Conservation (phyloP, 2,329 filamentous ascomycete genomes). For the Colletotrichum abscissum region DNA sequence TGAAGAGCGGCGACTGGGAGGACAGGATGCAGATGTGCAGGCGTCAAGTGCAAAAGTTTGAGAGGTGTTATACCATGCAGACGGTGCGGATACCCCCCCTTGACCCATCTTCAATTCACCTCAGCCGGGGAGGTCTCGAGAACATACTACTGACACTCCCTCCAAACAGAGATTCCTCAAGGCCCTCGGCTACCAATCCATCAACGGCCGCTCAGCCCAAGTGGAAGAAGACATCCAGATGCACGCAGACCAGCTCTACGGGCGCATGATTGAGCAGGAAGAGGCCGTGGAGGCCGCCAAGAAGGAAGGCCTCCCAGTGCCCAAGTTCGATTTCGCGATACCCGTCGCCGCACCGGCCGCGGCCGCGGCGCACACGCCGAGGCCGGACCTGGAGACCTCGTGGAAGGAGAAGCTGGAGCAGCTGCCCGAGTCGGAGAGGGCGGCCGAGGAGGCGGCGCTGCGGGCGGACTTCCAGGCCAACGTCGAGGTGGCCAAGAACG, state of each 20-base stretch:
- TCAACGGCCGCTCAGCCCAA: constrained; percentile 70
- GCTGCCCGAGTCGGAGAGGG: constrained; percentile 67
- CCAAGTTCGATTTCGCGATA: constrained; percentile 70
- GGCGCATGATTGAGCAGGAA: constrained; percentile 88
- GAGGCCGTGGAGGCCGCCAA: constrained; percentile 76
- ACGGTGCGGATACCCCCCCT: constrained; percentile 59
- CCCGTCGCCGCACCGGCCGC: constrained; percentile 56
- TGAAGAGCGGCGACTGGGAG: constrained; percentile 75
- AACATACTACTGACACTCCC: background rate
- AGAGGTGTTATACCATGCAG: constrained; percentile 91
- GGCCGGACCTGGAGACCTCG: constrained; percentile 60
- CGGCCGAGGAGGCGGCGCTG: constrained; percentile 72
- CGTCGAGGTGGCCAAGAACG: constrained; percentile 65
- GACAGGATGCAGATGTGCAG: constrained; percentile 84
- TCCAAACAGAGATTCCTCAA: constrained; percentile 80
- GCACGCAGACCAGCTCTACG: constrained; percentile 92
- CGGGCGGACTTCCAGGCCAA: constrained; percentile 71
- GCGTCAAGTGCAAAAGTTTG: constrained; percentile 80
- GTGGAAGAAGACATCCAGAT: constrained; percentile 93
- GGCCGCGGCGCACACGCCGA: constrained; percentile 40
- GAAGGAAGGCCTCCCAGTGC: constrained; percentile 67
- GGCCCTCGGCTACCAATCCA: constrained; percentile 86
- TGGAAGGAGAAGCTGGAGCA: constrained; percentile 68
- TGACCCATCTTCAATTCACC: background rate
- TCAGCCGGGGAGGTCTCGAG: background rate